phyloP scores from a whole-genome alignment of 2,329 filamentous ascomycete species.

The Coleophoma cylindrospora region DNA sequence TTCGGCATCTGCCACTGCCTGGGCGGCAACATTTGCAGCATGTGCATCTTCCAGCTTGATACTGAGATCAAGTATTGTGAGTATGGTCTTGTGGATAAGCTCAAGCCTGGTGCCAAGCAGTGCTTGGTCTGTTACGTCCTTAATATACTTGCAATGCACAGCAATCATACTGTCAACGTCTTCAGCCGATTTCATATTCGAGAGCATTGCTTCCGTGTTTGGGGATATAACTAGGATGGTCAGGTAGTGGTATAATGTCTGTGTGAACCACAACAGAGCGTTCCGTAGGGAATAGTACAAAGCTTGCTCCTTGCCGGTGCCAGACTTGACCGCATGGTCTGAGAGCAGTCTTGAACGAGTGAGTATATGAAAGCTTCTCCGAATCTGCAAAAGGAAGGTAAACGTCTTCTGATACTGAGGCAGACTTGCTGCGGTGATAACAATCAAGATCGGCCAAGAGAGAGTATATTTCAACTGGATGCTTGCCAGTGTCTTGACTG shows the following conservation, averaged over 20 bases:
- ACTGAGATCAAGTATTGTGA: conserved; percentile 72
- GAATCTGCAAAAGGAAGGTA: conserved; percentile 72
- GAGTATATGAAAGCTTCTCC: conserved; percentile 64
- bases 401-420: conserved; percentile 67
- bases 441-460: conserved; percentile 62
- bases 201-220: conserved; percentile 49
- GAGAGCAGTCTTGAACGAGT: conserved; percentile 45
- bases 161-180: conserved; percentile 80
- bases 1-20: conserved; percentile 12
- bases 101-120: conserved; percentile 64
- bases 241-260: conserved; percentile 70
- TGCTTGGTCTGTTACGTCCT: conserved; percentile 59
- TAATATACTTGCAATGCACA: conserved; percentile 60
- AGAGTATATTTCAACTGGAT: conserved; percentile 67
- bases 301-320: conserved; percentile 36
- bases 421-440: conserved; percentile 63
- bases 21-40: conserved; percentile 23
- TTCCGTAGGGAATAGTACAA: conserved; percentile 59
- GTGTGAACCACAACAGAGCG: conserved; percentile 73
- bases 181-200: conserved; percentile 51
- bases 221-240: conserved; percentile 66
- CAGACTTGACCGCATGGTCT: conserved; percentile 31
- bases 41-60: conserved; percentile 63
- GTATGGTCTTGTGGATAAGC: conserved; percentile 66
- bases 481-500: conserved; percentile 56